Base-by-base conservation (phyloP, 2,329 filamentous ascomycete genomes). In the Colletotrichum tropicicola region DNA sequence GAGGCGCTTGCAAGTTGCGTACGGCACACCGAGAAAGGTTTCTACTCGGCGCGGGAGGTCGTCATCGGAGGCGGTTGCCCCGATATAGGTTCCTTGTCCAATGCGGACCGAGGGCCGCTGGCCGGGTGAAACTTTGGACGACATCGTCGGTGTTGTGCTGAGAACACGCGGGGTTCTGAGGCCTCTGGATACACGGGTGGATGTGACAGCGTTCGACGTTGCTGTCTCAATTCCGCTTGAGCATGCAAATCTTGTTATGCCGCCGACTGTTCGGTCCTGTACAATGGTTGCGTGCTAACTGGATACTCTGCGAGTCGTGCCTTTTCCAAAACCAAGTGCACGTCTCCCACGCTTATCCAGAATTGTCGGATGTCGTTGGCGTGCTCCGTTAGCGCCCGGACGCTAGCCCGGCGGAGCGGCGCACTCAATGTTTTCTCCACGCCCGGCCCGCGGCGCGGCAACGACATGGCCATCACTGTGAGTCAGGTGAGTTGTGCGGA, bases 11-110 rank as follows among this genome's bases (percentile, higher is more conserved):
- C 72, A 69, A 68, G 80, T 74, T 15, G 82, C 85, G 67, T 81
- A 87, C 1, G 84, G 83, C 28, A 87, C 78, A 52, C 83, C 83
- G 45, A 80, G 78, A 71, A 82, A 87, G 10, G 78, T 78, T 41
- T 86, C 81, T 43, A 87, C 68, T 15, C 77, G 69, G 49, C 77
- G 79, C 4, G 82, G 80, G 25, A 76, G 74, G 12, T 70, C 67
- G 9, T 70, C 71, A 10, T 73, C 64, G n/a, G 70, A 55, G 39
- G 78, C 67, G 32, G 75, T 71, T 23, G 75, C 71, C 59, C 81
- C 81, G 2, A 78, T 59, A 67, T 82, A 83, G 2, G 70, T 76
- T 44, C 81, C 81, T 68, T 83, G 81, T 10, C 47, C 68, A 47
- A 83, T 71, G 6, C 25, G 28, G 5, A 67, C 60, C n/a, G 45